Conservation (phyloP, 2,329 filamentous ascomycete genomes). For the Lojkania enalia region DNA sequence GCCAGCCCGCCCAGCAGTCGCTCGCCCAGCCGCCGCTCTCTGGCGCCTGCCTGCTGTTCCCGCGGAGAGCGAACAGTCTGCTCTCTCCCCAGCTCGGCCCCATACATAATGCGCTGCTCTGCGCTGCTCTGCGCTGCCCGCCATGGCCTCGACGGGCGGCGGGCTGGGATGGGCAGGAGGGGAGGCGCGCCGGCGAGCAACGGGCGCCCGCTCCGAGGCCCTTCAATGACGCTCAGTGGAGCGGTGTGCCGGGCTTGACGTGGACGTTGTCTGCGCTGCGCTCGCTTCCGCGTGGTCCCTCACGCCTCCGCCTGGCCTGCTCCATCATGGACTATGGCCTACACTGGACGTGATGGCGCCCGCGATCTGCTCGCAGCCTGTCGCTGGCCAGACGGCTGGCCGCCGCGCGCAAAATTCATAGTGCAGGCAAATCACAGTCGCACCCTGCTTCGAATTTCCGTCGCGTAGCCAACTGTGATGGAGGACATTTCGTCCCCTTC, state of each 20-base stretch:
- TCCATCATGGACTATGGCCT: neutral
- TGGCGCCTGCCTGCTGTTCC: too few relatives aligned
- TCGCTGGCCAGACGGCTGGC: neutral
- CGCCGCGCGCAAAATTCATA: constrained; percentile 18
- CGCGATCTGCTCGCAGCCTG: neutral
- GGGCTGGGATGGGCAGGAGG: too few relatives aligned
- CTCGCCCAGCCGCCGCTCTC: too few relatives aligned
- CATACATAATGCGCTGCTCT: too few relatives aligned
- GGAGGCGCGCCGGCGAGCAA: too few relatives aligned
- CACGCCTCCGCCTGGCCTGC: neutral
- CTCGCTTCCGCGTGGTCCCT: constrained; percentile 1
- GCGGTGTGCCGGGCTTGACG: constrained; percentile 11
- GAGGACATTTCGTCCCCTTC: constrained; percentile 11
- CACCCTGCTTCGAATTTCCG: constrained; percentile 22
- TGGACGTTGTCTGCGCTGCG: neutral
- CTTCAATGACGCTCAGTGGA: constrained; percentile 10
- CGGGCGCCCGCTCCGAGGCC: too few relatives aligned
- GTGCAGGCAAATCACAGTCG: constrained; percentile 36
- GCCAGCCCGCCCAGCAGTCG: too few relatives aligned
- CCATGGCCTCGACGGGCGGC: too few relatives aligned
- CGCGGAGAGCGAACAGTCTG: too few relatives aligned
- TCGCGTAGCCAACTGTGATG: constrained; percentile 39
- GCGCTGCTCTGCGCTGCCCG: too few relatives aligned
- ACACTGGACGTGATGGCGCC: neutral
- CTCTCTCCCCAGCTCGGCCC: too few relatives aligned